Percentiles rank a stretch among this genome's conserved stretches.
phyloP scores from a whole-genome alignment of 2,329 filamentous ascomycete genomes.

The Nannizzia gypsea region DNA sequence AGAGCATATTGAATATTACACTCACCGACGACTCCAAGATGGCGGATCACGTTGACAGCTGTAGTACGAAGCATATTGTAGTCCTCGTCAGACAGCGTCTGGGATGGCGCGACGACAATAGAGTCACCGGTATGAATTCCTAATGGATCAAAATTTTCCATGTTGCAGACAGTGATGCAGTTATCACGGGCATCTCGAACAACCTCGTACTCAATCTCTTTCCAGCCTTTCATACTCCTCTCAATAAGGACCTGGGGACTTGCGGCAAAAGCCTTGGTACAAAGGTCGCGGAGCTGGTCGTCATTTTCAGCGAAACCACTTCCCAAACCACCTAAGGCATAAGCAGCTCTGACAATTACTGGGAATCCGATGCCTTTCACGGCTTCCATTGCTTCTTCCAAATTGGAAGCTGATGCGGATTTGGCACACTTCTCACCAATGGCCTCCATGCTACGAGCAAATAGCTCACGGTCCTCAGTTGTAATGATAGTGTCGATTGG shows the following conservation, averaged over 20 bases:
- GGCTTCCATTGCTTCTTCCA: slow-evolving; percentile 77
- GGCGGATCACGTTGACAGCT: slow-evolving; percentile 91
- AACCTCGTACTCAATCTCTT: slow-evolving; percentile 98
- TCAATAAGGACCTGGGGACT: slow-evolving; percentile 95
- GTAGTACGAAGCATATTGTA: slow-evolving; percentile 99
- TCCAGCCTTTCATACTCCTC: slow-evolving; percentile 99
- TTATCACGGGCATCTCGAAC: slow-evolving; percentile 92
- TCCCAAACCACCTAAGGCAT: slow-evolving; percentile 86
- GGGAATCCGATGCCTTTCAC: slow-evolving; percentile 91
- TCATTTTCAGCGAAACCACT: slow-evolving; percentile 92
- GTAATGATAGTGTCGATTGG: slow-evolving; percentile 98
- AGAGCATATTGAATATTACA: slow-evolving; percentile 98
- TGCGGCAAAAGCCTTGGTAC: slow-evolving; percentile 86
- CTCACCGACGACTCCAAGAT: slow-evolving; percentile 93
- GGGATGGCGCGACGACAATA: slow-evolving; percentile 92
- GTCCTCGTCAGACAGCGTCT: slow-evolving; percentile 92
- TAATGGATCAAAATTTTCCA: slow-evolving; percentile 99
- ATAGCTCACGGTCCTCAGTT: slow-evolving; percentile 93
- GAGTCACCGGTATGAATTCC: slow-evolving; percentile 98
- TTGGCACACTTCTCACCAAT: slow-evolving; percentile 97
- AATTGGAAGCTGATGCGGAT: slow-evolving; percentile 78
- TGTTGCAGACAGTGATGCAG: slow-evolving; percentile 99
- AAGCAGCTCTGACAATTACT: slow-evolving; percentile 92
- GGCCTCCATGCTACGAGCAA: slow-evolving; percentile 95
- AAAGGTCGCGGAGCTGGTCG: slow-evolving; percentile 69